phyloP scores from a whole-genome alignment of 2,329 filamentous ascomycete genomes.

The Ceratocystis smalleyi region DNA sequence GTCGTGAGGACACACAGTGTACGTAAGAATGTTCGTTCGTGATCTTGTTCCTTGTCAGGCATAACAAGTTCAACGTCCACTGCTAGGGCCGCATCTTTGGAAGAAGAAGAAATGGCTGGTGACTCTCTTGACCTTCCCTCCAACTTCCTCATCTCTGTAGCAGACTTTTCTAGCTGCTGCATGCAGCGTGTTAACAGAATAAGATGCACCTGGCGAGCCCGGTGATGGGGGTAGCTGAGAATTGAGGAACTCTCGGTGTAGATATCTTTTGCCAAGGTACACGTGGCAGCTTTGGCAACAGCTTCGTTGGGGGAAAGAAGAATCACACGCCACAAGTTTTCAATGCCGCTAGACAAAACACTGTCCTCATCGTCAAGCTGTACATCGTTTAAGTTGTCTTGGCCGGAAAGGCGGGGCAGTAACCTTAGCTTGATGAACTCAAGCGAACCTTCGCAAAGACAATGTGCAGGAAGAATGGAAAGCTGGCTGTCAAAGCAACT shows the following conservation, averaged over 20 bases:
- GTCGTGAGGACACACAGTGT: constrained; percentile 53
- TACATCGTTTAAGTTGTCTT: constrained; percentile 29
- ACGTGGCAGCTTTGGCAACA: constrained; percentile 54
- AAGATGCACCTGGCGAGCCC: constrained; percentile 46
- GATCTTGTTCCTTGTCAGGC: constrained; percentile 29
- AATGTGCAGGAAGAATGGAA: constrained; percentile 38
- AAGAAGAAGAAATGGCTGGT: constrained; percentile 30
- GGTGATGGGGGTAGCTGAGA: constrained; percentile 31
- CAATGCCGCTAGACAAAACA: constrained; percentile 38
- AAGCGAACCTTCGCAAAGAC: constrained; percentile 45
- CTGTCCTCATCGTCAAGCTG: constrained; percentile 37
- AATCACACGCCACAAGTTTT: constrained; percentile 73
- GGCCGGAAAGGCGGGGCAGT: constrained; percentile 27
- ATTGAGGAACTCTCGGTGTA: constrained; percentile 50
- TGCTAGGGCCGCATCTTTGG: constrained; percentile 24
- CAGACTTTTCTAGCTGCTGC: constrained; percentile 49
- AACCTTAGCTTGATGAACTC: constrained; percentile 44
- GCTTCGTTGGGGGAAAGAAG: constrained; percentile 48
- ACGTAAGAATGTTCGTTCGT: constrained; percentile 50
- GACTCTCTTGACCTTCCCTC: not conserved
- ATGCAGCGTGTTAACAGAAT: constrained; percentile 60
- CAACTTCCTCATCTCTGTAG: constrained; percentile 30
- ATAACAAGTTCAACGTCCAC: constrained; percentile 35
- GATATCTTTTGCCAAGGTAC: constrained; percentile 51
- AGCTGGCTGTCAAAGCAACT: constrained; percentile 42